Evolutionary conservation across 2,329 filamentous ascomycete genomes (phyloP).

Genomic region (Aureobasidium sp.): DNA sequence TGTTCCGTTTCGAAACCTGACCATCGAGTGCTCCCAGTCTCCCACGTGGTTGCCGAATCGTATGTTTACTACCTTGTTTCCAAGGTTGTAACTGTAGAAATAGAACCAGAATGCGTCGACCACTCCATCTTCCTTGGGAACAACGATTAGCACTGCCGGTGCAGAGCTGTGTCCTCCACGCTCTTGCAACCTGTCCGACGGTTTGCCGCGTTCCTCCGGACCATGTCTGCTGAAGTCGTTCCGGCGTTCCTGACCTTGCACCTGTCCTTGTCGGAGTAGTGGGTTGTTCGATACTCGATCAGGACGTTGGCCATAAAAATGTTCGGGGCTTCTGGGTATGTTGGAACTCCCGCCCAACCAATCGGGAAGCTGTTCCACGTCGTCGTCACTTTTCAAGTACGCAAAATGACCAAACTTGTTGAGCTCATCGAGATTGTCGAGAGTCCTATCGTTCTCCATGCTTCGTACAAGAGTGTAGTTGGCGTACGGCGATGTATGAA

Average conservation of each 20-base stretch:
- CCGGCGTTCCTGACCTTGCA: neutral
- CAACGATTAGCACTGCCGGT: constrained; percentile 73
- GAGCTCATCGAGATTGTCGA: constrained; percentile 61
- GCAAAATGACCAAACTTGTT: constrained; percentile 58
- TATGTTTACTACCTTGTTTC: constrained; percentile 79
- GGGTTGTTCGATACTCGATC: constrained; percentile 26
- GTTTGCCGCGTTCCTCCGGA: neutral
- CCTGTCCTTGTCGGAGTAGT: neutral
- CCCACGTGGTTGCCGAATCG: constrained; percentile 96
- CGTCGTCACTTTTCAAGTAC: constrained; percentile 75
- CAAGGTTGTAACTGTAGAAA: constrained; percentile 97
- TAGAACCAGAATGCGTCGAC: constrained; percentile 99
- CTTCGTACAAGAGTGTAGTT: constrained; percentile 55
- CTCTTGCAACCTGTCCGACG: constrained; percentile 15
- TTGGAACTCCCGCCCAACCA: constrained; percentile 51
- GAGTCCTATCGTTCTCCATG: constrained; percentile 46
- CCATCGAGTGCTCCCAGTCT: constrained; percentile 93
- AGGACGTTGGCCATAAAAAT: constrained; percentile 18
- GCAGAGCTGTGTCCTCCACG: constrained; percentile 67
- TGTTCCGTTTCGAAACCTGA: constrained; percentile 78
- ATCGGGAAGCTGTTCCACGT: constrained; percentile 71
- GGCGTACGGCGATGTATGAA: constrained; percentile 61
- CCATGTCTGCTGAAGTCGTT: neutral
- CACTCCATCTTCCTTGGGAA: constrained; percentile 80
- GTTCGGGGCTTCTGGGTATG: constrained; percentile 16